Percentiles rank a stretch among this genome's conserved stretches.
These are phyloP conservation scores for Solanum pennellii DNA, from an alignment of 257 asterid genomes.

Conservation along the genomic window DNA sequence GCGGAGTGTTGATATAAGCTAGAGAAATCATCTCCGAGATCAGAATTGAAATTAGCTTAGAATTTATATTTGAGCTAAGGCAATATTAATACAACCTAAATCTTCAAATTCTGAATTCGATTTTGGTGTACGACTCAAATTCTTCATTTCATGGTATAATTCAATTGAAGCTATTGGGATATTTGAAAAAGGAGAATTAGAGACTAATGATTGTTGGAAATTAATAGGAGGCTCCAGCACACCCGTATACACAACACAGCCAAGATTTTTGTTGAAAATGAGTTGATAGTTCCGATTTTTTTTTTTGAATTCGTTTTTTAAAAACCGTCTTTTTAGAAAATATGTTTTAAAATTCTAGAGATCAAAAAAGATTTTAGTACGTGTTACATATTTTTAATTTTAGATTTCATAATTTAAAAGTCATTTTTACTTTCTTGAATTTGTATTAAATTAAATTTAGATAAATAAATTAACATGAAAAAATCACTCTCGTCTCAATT, in stretches of 20 bases:
- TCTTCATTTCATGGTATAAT: background rate
- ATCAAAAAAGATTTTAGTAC: background rate
- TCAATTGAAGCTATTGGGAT: background rate
- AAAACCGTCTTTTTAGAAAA: background rate
- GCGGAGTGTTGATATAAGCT: too few relatives aligned
- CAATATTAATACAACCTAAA: too few relatives aligned
- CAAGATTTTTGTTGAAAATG: background rate
- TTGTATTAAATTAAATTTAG: background rate
- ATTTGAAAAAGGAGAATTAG: background rate
- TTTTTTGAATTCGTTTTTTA: background rate
- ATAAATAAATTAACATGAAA: background rate
- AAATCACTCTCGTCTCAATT: too few relatives aligned
- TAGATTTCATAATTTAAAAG: background rate
- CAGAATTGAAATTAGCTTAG: fast-evolving
- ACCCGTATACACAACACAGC: background rate
- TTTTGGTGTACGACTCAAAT: background rate
- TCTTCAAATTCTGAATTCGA: too few relatives aligned
- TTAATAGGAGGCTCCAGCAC: background rate
- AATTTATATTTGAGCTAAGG: background rate
- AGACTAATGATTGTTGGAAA: background rate
- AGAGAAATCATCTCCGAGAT: fast-evolving
- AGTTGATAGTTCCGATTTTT: background rate
- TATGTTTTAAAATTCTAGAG: too few relatives aligned
- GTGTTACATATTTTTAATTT: background rate
- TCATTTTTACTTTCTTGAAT: background rate